phyloP scores from a whole-genome alignment of 1,284 basidiomycete genomes.

The Polyporus tsugae region DNA sequence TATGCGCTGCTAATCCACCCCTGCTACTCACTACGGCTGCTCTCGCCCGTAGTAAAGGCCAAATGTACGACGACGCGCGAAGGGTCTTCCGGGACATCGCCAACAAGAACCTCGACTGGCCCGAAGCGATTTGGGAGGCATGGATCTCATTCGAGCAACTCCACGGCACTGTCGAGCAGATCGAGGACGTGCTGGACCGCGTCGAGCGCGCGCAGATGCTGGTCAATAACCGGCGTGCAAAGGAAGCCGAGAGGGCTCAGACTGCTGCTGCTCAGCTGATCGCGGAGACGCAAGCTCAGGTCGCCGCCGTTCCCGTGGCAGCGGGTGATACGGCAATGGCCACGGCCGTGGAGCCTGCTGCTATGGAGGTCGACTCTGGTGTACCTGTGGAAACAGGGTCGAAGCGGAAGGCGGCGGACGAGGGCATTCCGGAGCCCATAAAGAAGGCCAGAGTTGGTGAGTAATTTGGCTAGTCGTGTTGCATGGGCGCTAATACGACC shows the following conservation, averaged over 20 bases:
- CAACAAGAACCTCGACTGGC: conserved; percentile 86
- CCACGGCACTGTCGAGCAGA: conserved; percentile 75
- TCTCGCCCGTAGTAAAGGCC: conserved; percentile 55
- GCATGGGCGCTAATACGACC: background rate
- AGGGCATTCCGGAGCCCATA: conserved; percentile 46
- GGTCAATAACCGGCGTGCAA: conserved; percentile 70
- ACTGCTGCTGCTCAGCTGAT: conserved; percentile 60
- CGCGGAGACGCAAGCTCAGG: conserved; percentile 51
- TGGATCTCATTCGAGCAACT: conserved; percentile 89
- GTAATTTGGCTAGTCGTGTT: conserved; percentile 30
- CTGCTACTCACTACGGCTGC: background rate
- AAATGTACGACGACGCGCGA: conserved; percentile 67
- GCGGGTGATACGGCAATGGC: conserved; percentile 34
- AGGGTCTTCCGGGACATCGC: conserved; percentile 71
- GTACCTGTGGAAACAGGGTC: conserved; percentile 44
- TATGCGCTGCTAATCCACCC: background rate
- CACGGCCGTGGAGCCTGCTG: conserved; percentile 13
- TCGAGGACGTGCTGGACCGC: conserved; percentile 74
- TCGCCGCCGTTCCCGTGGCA: conserved; percentile 25
- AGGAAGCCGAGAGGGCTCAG: conserved; percentile 70
- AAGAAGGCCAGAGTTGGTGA: conserved; percentile 72
- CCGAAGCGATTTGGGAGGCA: conserved; percentile 90
- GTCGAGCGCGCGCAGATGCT: conserved; percentile 73
- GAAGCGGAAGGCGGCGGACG: conserved; percentile 74
- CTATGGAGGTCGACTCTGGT: conserved; percentile 63